phyloP scores from a whole-genome alignment of 768 basidiomycete species.

The Tricholoma terreum region DNA sequence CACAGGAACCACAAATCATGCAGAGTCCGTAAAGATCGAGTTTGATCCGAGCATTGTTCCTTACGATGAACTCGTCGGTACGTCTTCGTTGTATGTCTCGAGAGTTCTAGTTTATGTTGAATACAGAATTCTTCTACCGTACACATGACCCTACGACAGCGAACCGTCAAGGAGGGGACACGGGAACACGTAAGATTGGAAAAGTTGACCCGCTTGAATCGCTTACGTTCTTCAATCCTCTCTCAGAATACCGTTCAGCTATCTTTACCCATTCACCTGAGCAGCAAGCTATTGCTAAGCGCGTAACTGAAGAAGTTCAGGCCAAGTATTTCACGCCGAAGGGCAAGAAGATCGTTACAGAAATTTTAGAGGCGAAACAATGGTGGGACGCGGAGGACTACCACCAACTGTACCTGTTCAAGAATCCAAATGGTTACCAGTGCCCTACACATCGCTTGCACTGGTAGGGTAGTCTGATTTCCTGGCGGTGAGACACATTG shows the following conservation, averaged over 20 bases:
- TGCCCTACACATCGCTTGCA: conserved; percentile 86
- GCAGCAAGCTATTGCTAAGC: conserved; percentile 68
- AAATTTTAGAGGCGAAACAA: conserved; percentile 60
- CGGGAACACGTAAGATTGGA: conserved; percentile 67
- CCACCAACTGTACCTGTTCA: conserved; percentile 79
- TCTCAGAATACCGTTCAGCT: conserved; percentile 84
- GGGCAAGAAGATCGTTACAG: conserved; percentile 73
- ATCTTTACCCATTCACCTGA: conserved; percentile 80
- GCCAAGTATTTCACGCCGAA: conserved; percentile 76
- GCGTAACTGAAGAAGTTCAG: conserved; percentile 81
- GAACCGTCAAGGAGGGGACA: conserved; percentile 76
- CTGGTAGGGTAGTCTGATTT: conserved; percentile 61
- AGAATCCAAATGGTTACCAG: conserved; percentile 87
- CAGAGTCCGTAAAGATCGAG: conserved; percentile 83
- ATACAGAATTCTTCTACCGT: conserved; percentile 86
- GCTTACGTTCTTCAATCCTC: not conserved
- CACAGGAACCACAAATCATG: conserved; percentile 77
- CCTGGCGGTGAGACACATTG: too few relatives aligned
- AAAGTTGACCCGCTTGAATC: not conserved
- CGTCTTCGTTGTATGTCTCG: conserved; percentile 25
- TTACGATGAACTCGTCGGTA: conserved; percentile 86
- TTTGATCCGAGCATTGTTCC: conserved; percentile 76
- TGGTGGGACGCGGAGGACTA: conserved; percentile 89
- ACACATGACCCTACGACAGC: conserved; percentile 89
- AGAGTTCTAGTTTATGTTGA: not conserved